A percentile compares a stretch with the other conserved stretches of the same genome.
Evolutionary conservation across 306 rosid genomes (phyloP).

Genomic region (Dalbergia cochinchinensis): DNA sequence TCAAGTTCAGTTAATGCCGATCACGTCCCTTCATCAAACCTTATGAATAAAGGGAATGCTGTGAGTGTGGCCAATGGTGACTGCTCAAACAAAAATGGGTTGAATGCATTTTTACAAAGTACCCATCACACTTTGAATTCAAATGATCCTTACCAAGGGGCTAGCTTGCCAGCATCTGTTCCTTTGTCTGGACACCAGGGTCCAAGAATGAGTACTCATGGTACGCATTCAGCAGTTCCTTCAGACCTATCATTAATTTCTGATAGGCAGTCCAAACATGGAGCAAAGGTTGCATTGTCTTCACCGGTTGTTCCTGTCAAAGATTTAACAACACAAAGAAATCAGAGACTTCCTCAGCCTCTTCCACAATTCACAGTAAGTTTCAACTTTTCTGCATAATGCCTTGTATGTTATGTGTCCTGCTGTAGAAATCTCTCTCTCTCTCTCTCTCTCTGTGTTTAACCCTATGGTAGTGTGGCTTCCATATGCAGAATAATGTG

Average conservation of each 20-base stretch:
- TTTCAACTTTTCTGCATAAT: constrained; percentile 24
- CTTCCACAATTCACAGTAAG: constrained; percentile 52
- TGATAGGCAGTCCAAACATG: constrained; percentile 47
- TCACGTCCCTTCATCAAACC: constrained; percentile 40
- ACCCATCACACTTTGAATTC: constrained; percentile 44
- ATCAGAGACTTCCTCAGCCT: constrained; percentile 42
- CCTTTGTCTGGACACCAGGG: constrained; percentile 54
- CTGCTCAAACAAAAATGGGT: constrained; percentile 43
- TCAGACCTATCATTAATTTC: constrained; percentile 36
- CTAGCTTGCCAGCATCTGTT: constrained; percentile 43
- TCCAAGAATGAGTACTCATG: constrained; percentile 41
- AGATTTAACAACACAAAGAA: constrained; percentile 47
- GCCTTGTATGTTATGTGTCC: background rate
- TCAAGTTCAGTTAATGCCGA: constrained; percentile 41
- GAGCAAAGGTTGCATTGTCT: constrained; percentile 49
- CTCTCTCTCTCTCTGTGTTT: background rate
- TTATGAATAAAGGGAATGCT: constrained; percentile 43
- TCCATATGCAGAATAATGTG: constrained; percentile 4
- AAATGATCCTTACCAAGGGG: constrained; percentile 49
- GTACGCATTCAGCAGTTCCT: constrained; percentile 40
- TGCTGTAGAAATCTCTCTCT: background rate
- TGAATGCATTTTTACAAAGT: constrained; percentile 44
- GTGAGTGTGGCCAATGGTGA: constrained; percentile 37
- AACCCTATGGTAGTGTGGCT: background rate
- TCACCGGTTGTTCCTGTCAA: constrained; percentile 42